Conservation (phyloP, 176 grass and related monocot species). For the Rhynchospora tenuis region DNA sequence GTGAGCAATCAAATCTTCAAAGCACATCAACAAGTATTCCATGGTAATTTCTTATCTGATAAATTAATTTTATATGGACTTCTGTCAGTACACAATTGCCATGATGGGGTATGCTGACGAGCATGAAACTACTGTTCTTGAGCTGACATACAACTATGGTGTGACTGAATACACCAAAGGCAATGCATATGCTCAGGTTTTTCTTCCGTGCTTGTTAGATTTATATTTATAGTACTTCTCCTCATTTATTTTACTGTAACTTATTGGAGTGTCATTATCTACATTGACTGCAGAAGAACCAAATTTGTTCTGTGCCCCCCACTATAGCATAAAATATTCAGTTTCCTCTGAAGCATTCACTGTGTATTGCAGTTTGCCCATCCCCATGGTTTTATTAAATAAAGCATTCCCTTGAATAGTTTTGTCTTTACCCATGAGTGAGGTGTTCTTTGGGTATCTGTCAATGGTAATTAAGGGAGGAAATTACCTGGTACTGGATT, state of each 20-base stretch:
- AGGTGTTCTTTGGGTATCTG: not conserved
- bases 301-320: too few species aligned
- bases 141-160: conserved; percentile 91
- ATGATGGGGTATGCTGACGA: conserved; percentile 89
- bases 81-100: conserved; percentile 72
- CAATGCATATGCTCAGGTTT: conserved; percentile 95
- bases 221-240: not conserved
- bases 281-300: too few species aligned
- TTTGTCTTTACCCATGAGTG: not conserved
- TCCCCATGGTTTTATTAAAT: too few species aligned
- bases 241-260: not conserved
- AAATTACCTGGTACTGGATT: not conserved
- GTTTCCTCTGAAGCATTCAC: too few species aligned
- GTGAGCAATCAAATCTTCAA: too few species aligned
- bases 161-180: conserved; percentile 92
- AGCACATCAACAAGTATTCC: not conserved
- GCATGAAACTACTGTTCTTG: conserved; percentile 72
- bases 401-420: too few species aligned
- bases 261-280: not conserved
- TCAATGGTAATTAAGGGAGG: not conserved
- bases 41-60: not conserved
- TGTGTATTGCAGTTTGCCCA: too few species aligned
- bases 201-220: not conserved
- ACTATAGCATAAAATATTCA: too few species aligned
- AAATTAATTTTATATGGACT: not conserved